Evolutionary conservation across 139 green algal genomes (phyloP), one percentile per base, ranked within the genome.

Genomic region (Chlamydomonas incerta): DNA sequence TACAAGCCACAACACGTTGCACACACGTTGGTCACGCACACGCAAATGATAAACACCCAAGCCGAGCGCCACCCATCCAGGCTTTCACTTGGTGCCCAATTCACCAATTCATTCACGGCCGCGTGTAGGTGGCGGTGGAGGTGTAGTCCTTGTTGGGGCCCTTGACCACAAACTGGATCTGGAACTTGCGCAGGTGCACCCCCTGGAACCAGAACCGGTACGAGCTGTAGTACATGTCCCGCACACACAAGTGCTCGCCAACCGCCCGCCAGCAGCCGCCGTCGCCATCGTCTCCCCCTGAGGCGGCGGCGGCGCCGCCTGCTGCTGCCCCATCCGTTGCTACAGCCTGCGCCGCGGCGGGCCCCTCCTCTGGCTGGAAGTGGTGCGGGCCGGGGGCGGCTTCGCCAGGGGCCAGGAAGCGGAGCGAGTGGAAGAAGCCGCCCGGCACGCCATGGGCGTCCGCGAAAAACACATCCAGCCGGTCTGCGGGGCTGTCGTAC

Each of bases 161-260:
- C 60, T 46, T 47, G 9, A 83, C 75, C 17, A 18, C 31, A 35
- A 73, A 83, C 75, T 72, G 33, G 41, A 83, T 72, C 58, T 83
- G 35, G 20, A 83, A 72, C 29, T 83, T 20, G 23, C 60, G 60
- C 75, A 83, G 57, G 1, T 33, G 55, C 10, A 81, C 5, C 8
- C 73, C 73, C 50, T 81, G 73, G 73, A 81, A 81, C n/a, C 21
- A 31, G n/a, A 83, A 83, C 29, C 75, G 46, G 60, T 83, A 83
- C 60, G 60, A 73, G 3, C 37, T 24, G 60, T 46, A 21, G 75
- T 83, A 83, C 75, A 83, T 83, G 60, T 83, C 75, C 35, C 75
- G 60, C 3, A 83, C 18, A 35, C 75, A 83, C 41, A 83, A 60
- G 75, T 83, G 75, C 28, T 83, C 60, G 14, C 75, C 75, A 13